Evolutionary conservation across 2,329 filamentous ascomycete genomes (phyloP).

Genomic region (Ophiostoma himal-ulmi): DNA sequence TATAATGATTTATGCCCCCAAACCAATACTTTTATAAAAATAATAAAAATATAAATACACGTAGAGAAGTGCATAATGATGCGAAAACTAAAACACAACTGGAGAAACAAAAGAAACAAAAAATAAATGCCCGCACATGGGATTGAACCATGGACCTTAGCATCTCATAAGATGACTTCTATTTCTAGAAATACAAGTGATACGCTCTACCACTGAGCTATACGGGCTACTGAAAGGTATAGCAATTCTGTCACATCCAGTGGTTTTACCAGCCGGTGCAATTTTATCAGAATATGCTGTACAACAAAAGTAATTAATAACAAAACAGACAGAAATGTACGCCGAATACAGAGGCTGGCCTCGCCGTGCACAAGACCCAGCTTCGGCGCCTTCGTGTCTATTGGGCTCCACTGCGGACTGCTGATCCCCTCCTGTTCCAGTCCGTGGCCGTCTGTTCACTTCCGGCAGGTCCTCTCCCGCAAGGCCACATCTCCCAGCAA

Average conservation of each 20-base stretch:
- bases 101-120: neutral
- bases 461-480: too few species aligned
- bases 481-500: neutral
- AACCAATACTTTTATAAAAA: too few species aligned
- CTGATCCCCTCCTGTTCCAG: neutral
- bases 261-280: neutral
- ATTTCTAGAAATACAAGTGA: constrained; percentile 21
- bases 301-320: neutral
- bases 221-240: constrained; percentile 12
- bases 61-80: neutral
- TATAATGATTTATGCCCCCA: too few species aligned
- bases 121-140: constrained; percentile 19
- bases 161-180: constrained; percentile 15
- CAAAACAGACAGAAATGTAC: too few species aligned
- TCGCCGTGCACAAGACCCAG: constrained; percentile 7
- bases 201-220: constrained; percentile 24
- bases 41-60: too few species aligned
- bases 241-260: too few species aligned
- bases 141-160: constrained; percentile 15
- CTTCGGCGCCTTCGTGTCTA: constrained; percentile 2
- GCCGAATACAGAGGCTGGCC: neutral
- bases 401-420: neutral
- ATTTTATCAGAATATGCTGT: neutral
- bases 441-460: neutral
- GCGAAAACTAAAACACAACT: neutral